Base-by-base conservation (phyloP, 2,329 filamentous ascomycete genomes). In the Periconia sp. region DNA sequence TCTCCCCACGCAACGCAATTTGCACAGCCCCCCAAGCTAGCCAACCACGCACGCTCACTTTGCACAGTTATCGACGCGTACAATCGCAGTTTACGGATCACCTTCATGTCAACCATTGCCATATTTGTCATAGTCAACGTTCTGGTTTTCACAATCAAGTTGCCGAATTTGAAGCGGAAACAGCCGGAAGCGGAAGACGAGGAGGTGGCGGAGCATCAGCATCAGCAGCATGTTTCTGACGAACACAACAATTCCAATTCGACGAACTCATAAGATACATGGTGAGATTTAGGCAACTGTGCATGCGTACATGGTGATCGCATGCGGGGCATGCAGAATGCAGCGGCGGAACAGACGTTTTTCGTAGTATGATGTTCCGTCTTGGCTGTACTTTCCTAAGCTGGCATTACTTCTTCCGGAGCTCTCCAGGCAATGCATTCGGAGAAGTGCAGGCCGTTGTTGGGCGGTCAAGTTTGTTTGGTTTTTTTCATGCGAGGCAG, bases 61-160 rank as follows among this genome's bases (percentile, higher is more conserved):
- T 27, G 20, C 45, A 19, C 43, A 74, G 73, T 76, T 6, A 73
- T 76, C 46, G 63, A 72, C 19, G 74, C 75, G 15, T 76, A 77
- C 50, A 62, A 60, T 35, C 62, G 64, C 44, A 73, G 73, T 51
- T 59, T 76, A 23, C 67, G 72, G 45, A 64, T 75, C 7, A 77
- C 76, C 1, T 81, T 80, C 56, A 65, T 77, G 43, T 75, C 69
- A 2, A 73, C 77, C 31, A 72, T 78, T 41, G 70, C 69, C 15
- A 58, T 72, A 1, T 64, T 88, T 49, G 80, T 83, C 1, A 52
- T 81, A 9, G 68, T 82, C 0, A 79, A 79, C 17, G 59, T 81
- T 2, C 58, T 87, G 47, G 68, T 86, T 2, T 11, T 81, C 35
- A 79, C 81, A 0, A 74, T 87, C 19, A 80, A 75, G 63, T 63